phyloP scores from a whole-genome alignment of 2,329 filamentous ascomycete species.

The Penicillium janthinellum region DNA sequence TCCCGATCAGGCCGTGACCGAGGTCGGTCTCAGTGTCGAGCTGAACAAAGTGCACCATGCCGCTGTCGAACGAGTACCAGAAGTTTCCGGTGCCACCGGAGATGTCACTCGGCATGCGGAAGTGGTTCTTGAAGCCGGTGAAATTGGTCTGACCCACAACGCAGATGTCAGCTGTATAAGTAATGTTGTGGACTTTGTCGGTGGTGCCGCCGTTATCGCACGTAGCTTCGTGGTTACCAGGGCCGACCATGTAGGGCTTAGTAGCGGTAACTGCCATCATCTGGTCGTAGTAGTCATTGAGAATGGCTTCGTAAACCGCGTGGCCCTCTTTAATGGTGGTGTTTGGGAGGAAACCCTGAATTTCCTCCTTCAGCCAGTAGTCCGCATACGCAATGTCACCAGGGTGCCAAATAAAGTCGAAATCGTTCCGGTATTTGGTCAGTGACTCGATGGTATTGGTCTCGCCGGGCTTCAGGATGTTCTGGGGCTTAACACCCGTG shows the following conservation, averaged over 20 bases:
- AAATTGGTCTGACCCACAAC: slow-evolving; percentile 28
- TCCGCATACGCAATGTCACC: slow-evolving; percentile 22
- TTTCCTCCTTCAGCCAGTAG: slow-evolving; percentile 19
- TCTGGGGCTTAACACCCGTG: neutral
- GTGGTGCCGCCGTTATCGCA: slow-evolving; percentile 22
- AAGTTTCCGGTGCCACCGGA: slow-evolving; percentile 19
- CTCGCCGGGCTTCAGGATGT: slow-evolving; percentile 6
- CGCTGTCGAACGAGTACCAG: slow-evolving; percentile 21
- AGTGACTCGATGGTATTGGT: slow-evolving; percentile 15
- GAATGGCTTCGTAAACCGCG: slow-evolving; percentile 12
- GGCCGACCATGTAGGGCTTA: slow-evolving; percentile 19
- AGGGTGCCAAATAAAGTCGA: slow-evolving; percentile 4
- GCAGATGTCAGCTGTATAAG: slow-evolving; percentile 25
- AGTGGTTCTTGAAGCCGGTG: slow-evolving; percentile 28
- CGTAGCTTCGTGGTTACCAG: slow-evolving; percentile 18
- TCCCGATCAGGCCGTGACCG: neutral
- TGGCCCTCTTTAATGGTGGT: slow-evolving; percentile 10
- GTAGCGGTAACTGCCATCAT: slow-evolving; percentile 12
- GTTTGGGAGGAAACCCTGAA: slow-evolving; percentile 18
- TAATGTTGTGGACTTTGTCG: slow-evolving; percentile 14
- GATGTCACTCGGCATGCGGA: slow-evolving; percentile 23
- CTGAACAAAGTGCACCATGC: slow-evolving; percentile 16
- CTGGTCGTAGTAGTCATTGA: slow-evolving; percentile 17
- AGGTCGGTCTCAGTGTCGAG: slow-evolving; percentile 19
- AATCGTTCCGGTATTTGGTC: slow-evolving; percentile 1